These are phyloP conservation scores for Cystobasidium tubakii DNA, from an alignment of 768 basidiomycete genomes.

Conservation along the genomic window DNA sequence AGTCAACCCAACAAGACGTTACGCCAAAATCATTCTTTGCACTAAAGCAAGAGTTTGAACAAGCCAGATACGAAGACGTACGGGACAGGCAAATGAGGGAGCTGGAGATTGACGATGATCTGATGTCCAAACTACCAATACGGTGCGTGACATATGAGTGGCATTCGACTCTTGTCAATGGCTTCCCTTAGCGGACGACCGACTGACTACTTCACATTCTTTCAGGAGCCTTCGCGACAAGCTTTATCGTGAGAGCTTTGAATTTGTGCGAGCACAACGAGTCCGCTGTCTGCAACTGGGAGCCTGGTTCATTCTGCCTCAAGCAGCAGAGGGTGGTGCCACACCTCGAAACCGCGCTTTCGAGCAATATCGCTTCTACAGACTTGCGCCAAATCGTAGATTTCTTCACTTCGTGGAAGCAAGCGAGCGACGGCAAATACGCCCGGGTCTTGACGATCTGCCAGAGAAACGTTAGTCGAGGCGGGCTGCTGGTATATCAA, in stretches of 20 bases:
- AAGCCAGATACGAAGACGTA: slow-evolving; percentile 50
- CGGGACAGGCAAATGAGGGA: slow-evolving; percentile 85
- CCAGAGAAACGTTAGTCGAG: slow-evolving; percentile 60
- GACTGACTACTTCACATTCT: too few species aligned
- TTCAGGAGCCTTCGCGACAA: slow-evolving; percentile 74
- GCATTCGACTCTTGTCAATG: too few species aligned
- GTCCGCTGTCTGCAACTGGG: slow-evolving; percentile 82
- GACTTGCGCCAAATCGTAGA: slow-evolving; percentile 57
- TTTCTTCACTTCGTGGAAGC: slow-evolving; percentile 43
- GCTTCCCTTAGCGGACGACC: too few species aligned
- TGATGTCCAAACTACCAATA: slow-evolving; percentile 76
- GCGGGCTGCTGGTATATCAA: too few species aligned
- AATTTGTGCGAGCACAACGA: slow-evolving; percentile 81
- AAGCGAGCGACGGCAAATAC: slow-evolving; percentile 60
- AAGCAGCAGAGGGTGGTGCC: background rate
- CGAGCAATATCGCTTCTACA: slow-evolving; percentile 69
- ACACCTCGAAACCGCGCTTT: background rate
- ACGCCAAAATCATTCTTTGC: background rate
- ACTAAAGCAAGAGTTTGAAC: slow-evolving; percentile 31
- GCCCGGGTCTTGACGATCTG: slow-evolving; percentile 75
- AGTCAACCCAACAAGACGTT: background rate
- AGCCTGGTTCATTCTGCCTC: slow-evolving; percentile 67
- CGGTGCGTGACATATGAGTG: slow-evolving; percentile 55
- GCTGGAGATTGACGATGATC: slow-evolving; percentile 77
- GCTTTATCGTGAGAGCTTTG: slow-evolving; percentile 80